Conservation (phyloP, 2,329 filamentous ascomycete species). For the Aspergillus sp. region DNA sequence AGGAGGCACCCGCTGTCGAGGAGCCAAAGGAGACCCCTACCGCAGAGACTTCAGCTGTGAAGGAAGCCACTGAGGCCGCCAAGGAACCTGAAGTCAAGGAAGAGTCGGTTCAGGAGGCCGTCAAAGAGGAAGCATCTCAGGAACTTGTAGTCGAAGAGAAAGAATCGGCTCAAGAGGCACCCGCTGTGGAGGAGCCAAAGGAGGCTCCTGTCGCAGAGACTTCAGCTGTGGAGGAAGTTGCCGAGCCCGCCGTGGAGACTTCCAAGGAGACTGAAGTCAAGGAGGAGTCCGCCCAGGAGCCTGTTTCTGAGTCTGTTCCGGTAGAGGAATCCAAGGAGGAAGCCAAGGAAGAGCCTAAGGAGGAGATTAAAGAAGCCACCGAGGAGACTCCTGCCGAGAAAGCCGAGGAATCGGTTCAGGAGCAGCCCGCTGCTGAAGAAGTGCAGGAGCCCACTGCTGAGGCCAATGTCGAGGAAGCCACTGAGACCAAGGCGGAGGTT, state of each 20-base stretch:
- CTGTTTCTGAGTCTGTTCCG: neutral
- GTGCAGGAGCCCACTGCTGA: neutral
- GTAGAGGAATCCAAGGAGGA: neutral
- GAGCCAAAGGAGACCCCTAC: neutral
- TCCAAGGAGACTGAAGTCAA: neutral
- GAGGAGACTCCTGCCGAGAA: constrained; percentile 12
- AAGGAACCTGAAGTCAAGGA: neutral
- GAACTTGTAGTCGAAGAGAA: constrained; percentile 2
- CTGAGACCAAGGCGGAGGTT: neutral
- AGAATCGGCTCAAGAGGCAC: neutral
- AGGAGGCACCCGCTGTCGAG: neutral
- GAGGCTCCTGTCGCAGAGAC: neutral
- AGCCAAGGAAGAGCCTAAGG: constrained; percentile 1
- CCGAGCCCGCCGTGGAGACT: neutral
- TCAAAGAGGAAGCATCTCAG: constrained; percentile 3
- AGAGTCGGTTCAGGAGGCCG: neutral
- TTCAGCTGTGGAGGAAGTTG: too few species aligned
- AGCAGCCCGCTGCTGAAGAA: constrained; percentile 3
- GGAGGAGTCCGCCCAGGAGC: neutral
- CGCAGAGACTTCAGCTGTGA: neutral
- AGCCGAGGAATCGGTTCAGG: constrained; percentile 3
- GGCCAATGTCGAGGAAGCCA: neutral
- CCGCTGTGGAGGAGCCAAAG: neutral
- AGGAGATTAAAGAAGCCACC: constrained; percentile 2
- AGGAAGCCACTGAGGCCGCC: neutral